Evolutionary conservation across 345 rosid species (phyloP).

Genomic region (Tarenaya hassleriana): DNA sequence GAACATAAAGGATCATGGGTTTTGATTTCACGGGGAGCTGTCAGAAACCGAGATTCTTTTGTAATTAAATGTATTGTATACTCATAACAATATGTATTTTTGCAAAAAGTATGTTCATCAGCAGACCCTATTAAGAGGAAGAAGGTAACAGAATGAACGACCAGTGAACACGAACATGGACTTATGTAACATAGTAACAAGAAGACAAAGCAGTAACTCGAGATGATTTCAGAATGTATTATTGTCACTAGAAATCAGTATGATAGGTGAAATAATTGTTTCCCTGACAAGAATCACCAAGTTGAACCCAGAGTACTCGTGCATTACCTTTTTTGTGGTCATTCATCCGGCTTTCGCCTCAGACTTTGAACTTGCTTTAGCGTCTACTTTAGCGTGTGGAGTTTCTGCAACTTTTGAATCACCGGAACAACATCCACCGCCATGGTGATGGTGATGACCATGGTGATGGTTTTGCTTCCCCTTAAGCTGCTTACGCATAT

Average conservation of each 20-base stretch:
- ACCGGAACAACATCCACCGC: slow-evolving; percentile 81
- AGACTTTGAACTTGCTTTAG: slow-evolving; percentile 51
- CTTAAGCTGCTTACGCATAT: slow-evolving; percentile 92
- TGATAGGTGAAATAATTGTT: slow-evolving; percentile 12
- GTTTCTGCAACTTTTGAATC: slow-evolving; percentile 44
- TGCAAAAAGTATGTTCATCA: slow-evolving; percentile 22
- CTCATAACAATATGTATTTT: slow-evolving; percentile 10
- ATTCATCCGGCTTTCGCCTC: slow-evolving; percentile 34
- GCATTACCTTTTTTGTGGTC: slow-evolving; percentile 17
- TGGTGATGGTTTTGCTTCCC: slow-evolving; percentile 73
- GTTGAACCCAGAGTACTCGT: slow-evolving; percentile 7
- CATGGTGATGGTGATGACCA: slow-evolving; percentile 50
- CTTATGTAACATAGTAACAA: slow-evolving; percentile 15
- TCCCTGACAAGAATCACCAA: slow-evolving; percentile 4
- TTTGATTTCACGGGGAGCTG: slow-evolving; percentile 12
- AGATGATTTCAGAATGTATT: slow-evolving; percentile 13
- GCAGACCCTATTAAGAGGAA: too few relatives aligned
- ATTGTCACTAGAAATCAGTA: slow-evolving; percentile 22
- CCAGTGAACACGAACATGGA: too few relatives aligned
- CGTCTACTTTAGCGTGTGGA: slow-evolving; percentile 36
- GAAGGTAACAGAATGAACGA: too few relatives aligned
- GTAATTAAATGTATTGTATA: slow-evolving; percentile 20
- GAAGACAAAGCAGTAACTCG: slow-evolving; percentile 13
- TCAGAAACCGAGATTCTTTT: slow-evolving; percentile 13
- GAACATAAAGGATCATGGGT: slow-evolving; percentile 2